Conservation (phyloP, 2,329 filamentous ascomycete species). For the Penicillium brevicompactum region DNA sequence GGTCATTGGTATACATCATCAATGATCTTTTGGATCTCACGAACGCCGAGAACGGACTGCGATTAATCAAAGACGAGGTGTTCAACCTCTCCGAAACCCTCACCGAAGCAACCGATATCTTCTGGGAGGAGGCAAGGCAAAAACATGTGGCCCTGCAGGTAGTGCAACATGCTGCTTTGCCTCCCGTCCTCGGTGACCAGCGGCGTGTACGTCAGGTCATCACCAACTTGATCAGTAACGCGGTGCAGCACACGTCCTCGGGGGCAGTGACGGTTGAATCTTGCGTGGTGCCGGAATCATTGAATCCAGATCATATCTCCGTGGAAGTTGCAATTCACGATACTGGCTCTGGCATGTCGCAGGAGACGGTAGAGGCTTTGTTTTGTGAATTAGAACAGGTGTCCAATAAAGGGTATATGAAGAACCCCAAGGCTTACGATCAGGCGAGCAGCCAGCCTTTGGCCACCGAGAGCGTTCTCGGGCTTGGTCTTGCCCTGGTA, state of each 20-base stretch:
- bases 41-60: conserved; percentile 79
- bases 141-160: conserved; percentile 74
- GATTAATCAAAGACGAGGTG: conserved; percentile 75
- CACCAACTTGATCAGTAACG: conserved; percentile 82
- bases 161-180: conserved; percentile 67
- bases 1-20: conserved; percentile 88
- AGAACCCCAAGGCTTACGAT: conserved; percentile 15
- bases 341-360: conserved; percentile 67
- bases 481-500: conserved; percentile 79
- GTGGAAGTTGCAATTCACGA: conserved; percentile 77
- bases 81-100: conserved; percentile 73
- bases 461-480: conserved; percentile 57
- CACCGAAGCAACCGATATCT: conserved; percentile 73
- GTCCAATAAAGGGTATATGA: conserved; percentile 54
- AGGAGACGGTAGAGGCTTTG: conserved; percentile 58
- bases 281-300: conserved; percentile 53
- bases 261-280: conserved; percentile 73
- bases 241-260: conserved; percentile 72
- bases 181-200: conserved; percentile 75
- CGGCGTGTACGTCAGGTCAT: conserved; percentile 78
- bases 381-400: conserved; percentile 69
- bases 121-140: conserved; percentile 72
- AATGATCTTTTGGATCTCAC: conserved; percentile 86
- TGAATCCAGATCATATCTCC: conserved; percentile 57
- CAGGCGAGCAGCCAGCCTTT: conserved; percentile 34